Percentiles rank a stretch among this genome's conserved stretches.
Conservation (phyloP, 352 stramenopile species). For the Pythium myriotylum region DNA sequence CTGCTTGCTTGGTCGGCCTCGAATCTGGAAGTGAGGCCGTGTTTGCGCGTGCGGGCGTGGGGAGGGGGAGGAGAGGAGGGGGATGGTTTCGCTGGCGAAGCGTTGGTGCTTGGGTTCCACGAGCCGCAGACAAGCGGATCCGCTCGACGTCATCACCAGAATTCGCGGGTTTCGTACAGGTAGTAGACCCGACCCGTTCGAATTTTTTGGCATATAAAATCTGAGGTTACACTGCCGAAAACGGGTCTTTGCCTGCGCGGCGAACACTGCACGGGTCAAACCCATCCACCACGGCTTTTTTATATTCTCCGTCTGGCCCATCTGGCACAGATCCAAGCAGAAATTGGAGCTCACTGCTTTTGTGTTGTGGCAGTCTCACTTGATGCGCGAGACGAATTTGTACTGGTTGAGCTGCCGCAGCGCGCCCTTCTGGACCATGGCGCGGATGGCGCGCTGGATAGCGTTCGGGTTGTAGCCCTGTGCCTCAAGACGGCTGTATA, state of each 20-base stretch:
- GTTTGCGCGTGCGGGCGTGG: slow-evolving; percentile 8
- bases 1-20: not conserved
- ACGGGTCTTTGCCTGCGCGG: not conserved
- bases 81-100: not conserved
- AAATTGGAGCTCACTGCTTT: not conserved
- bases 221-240: too few relatives aligned
- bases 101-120: slow-evolving; percentile 29
- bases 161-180: not conserved
- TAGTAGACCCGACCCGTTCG: not conserved
- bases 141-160: slow-evolving; percentile 7
- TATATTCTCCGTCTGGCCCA: not conserved
- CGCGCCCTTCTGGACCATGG: slow-evolving; percentile 85
- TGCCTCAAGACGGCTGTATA: slow-evolving; percentile 81
- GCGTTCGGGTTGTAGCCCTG: slow-evolving; percentile 86
- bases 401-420: slow-evolving; percentile 85
- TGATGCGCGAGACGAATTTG: slow-evolving; percentile 83
- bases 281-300: not conserved
- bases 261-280: not conserved
- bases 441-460: slow-evolving; percentile 84
- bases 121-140: slow-evolving; percentile 7
- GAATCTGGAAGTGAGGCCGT: slow-evolving; percentile 24
- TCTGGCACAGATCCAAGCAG: not conserved
- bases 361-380: slow-evolving; percentile 31
- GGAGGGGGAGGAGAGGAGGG: slow-evolving; percentile 2
- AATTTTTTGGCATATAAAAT: too few relatives aligned